Base-by-base conservation (phyloP, 345 rosid species). In the Erysimum cheiranthoides region DNA sequence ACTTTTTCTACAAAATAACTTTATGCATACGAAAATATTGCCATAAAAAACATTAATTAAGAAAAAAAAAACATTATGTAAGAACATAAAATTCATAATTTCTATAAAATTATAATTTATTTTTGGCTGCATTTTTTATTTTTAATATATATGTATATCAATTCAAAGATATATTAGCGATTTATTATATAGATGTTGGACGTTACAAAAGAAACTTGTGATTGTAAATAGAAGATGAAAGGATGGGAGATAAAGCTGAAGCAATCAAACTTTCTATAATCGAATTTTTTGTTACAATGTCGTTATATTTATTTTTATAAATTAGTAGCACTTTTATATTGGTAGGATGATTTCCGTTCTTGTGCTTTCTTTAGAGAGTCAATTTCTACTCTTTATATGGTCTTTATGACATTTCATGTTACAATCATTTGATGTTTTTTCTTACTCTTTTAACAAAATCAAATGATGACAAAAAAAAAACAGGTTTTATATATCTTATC, bases 231-330 rank as follows among this genome's bases (percentile, higher is more conserved):
- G 18, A 2, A 47, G 32, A 65, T 47, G 12, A 36, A 32, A 32
- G 3, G 51, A 2, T 9, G 54, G 16, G 4, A 12, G 32, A 50
- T 49, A 34, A 66, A 11, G n/a, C 5, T 49, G 34, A 49, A 49
- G 43, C 32, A 49, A 66, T 35, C 7, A 35, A 49, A 21, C 4
- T 49, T 67, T 67, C 46, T 21, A 21, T 51, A 66, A 49, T 47
- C 10, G 17, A 7, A 1, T 5, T 47, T 47, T 32, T 32, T 1
- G 40, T 47, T 47, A 17, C 57, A 6, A 32, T 46, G 31, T 65
- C 42, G 8, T 28, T 64, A 21, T 21, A 21, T 21, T 21, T 21
- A 21, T 25, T 21, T 56, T 42, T 62, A 34, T 40, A 10, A 2
- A 17, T 36, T 17, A 18, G 30, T 34, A 1, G 36, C 35, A 7